These are phyloP conservation scores for Skeletonema costatum DNA, from an alignment of 108 stramenopile genomes.

Conservation along the genomic window DNA sequence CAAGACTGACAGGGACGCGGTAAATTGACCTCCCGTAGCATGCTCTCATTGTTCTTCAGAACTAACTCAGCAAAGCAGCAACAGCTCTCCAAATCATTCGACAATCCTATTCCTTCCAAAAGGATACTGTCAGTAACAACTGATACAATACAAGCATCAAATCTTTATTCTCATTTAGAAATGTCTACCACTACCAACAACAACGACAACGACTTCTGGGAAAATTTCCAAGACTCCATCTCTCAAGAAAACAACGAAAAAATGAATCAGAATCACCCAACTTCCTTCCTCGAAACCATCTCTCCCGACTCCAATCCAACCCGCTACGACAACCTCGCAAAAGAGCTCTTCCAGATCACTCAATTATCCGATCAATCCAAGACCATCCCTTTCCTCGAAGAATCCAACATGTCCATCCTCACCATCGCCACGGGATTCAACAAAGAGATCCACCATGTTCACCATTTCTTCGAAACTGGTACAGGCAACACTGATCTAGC, in stretches of 20 bases:
- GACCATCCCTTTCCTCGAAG: background rate
- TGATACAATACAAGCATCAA: background rate
- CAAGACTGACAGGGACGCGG: too few species aligned
- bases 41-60: too few species aligned
- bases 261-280: background rate
- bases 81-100: too few species aligned
- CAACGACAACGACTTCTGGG: background rate
- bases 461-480: background rate
- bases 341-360: background rate
- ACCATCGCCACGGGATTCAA: background rate
- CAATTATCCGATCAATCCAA: background rate
- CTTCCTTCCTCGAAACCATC: background rate
- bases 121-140: background rate
- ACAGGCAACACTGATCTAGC: background rate
- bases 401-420: background rate
- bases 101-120: too few species aligned
- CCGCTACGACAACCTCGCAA: background rate
- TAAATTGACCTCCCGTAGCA: too few species aligned
- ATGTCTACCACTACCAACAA: background rate
- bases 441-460: background rate
- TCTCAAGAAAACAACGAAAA: background rate
- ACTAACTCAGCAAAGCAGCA: too few species aligned
- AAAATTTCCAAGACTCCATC: background rate
- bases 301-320: background rate
- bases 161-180: background rate